A percentile compares a stretch with the other conserved stretches of the same genome.
These are phyloP conservation scores for Pseudocercospora eumusae DNA, from an alignment of 2,329 filamentous ascomycete genomes.

Conservation along the genomic window DNA sequence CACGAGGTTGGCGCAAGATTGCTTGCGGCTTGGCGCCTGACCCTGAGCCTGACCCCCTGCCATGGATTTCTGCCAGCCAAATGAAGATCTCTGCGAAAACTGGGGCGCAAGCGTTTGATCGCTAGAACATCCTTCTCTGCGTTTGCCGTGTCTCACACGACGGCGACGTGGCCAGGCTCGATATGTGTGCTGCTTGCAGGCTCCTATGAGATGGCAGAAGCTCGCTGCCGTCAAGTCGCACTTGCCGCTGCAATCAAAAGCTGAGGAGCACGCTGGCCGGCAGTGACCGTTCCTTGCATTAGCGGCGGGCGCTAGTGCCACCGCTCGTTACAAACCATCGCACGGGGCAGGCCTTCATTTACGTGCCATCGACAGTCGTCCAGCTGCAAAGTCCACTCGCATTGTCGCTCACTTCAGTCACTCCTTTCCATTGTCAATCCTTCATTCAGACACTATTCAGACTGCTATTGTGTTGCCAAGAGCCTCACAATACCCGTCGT, in stretches of 20 bases:
- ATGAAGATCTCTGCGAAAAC: slow-evolving; percentile 5
- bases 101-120: not conserved
- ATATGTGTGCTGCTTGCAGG: not conserved
- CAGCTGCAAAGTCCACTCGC: slow-evolving; percentile 1
- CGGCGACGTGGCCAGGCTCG: not conserved
- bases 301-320: not conserved
- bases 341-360: not conserved
- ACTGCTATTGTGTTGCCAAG: slow-evolving; percentile 26
- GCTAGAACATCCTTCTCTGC: not conserved
- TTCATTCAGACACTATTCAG: slow-evolving; percentile 22
- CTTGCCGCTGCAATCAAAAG: slow-evolving; percentile 6
- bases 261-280: not conserved
- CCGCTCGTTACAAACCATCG: slow-evolving; percentile 3
- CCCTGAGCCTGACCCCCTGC: too few relatives aligned
- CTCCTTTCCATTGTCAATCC: slow-evolving; percentile 20
- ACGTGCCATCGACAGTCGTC: not conserved
- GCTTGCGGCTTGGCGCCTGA: not conserved
- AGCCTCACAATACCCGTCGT: slow-evolving; percentile 27
- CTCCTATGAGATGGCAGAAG: slow-evolving; percentile 2
- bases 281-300: not conserved
- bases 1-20: slow-evolving; percentile 1
- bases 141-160: not conserved
- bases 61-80: not conserved
- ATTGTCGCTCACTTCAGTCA: slow-evolving; percentile 20
- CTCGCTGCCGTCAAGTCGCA: not conserved